phyloP scores from a whole-genome alignment of 768 basidiomycete species.

The Kwoniella europaea region DNA sequence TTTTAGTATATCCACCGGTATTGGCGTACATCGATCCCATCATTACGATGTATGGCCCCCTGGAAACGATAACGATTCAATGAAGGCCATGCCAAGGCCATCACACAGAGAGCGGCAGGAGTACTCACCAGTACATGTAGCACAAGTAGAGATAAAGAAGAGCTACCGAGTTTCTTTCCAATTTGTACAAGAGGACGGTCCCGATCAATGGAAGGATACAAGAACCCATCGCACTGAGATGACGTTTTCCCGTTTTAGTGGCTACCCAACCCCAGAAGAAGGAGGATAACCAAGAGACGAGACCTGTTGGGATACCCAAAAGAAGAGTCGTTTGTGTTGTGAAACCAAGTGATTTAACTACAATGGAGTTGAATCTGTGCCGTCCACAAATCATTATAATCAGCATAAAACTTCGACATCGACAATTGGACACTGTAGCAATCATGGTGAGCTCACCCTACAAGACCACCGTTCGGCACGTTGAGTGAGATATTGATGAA shows the following conservation, averaged over 20 bases:
- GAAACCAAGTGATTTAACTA: slow-evolving; percentile 30
- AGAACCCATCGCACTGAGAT: slow-evolving; percentile 29
- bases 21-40: slow-evolving; percentile 33
- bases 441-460: neutral
- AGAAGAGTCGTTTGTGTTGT: slow-evolving; percentile 25
- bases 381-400: too few species aligned
- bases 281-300: slow-evolving; percentile 40
- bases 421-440: neutral
- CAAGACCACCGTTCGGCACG: slow-evolving; percentile 35
- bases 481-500: slow-evolving; percentile 37
- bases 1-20: slow-evolving; percentile 46
- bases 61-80: slow-evolving; percentile 36
- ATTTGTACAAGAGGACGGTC: slow-evolving; percentile 36
- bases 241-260: slow-evolving; percentile 22
- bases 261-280: slow-evolving; percentile 37
- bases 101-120: too few species aligned
- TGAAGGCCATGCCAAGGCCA: neutral
- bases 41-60: slow-evolving; percentile 42
- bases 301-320: slow-evolving; percentile 42
- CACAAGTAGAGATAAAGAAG: slow-evolving; percentile 28
- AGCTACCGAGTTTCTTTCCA: slow-evolving; percentile 33
- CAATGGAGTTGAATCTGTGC: slow-evolving; percentile 32
- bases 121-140: slow-evolving; percentile 20
- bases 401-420: neutral
- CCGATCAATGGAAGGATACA: slow-evolving; percentile 35